Evolutionary conservation across 306 rosid genomes (phyloP).

Genomic region (Luffa aegyptiaca): DNA sequence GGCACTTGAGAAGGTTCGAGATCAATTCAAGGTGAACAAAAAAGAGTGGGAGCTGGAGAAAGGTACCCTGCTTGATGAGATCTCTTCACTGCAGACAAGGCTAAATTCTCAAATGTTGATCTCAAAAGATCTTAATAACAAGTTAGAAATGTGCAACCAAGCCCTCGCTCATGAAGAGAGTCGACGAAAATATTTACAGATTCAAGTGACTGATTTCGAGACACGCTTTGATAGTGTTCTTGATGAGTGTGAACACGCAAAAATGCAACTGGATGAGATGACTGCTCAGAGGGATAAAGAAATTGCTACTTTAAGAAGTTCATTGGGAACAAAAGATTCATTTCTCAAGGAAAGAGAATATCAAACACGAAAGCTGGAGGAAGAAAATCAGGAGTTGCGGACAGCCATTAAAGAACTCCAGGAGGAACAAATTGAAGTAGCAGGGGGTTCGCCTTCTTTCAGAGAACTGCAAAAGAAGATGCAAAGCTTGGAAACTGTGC

Average conservation of each 20-base stretch:
- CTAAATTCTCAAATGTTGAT: conserved; percentile 51
- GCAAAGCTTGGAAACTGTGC: conserved; percentile 43
- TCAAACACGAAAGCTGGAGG: conserved; percentile 43
- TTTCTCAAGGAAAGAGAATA: conserved; percentile 46
- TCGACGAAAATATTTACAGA: conserved; percentile 50
- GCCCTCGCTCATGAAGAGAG: conserved; percentile 70
- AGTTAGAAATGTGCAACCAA: conserved; percentile 42
- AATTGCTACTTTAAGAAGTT: conserved; percentile 45
- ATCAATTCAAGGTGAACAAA: conserved; percentile 34
- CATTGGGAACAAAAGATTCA: conserved; percentile 45
- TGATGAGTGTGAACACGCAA: conserved; percentile 32
- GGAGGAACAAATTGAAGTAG: conserved; percentile 69
- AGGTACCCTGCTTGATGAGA: conserved; percentile 46
- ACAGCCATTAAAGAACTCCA: conserved; percentile 49
- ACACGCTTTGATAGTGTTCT: conserved; percentile 20
- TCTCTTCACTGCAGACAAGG: conserved; percentile 45
- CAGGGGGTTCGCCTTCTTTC: conserved; percentile 51
- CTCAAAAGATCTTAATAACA: conserved; percentile 45
- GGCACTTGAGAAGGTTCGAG: conserved; percentile 41
- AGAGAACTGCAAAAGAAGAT: conserved; percentile 51
- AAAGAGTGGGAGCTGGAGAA: conserved; percentile 62
- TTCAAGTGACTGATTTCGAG: conserved; percentile 48
- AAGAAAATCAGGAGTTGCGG: conserved; percentile 50
- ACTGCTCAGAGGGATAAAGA: conserved; percentile 41
- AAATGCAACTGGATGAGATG: conserved; percentile 30